Evolutionary conservation across 129 eudicot genomes (phyloP), one percentile per base, ranked within the genome.

Genomic region (Chrysanthemum seticuspe): DNA sequence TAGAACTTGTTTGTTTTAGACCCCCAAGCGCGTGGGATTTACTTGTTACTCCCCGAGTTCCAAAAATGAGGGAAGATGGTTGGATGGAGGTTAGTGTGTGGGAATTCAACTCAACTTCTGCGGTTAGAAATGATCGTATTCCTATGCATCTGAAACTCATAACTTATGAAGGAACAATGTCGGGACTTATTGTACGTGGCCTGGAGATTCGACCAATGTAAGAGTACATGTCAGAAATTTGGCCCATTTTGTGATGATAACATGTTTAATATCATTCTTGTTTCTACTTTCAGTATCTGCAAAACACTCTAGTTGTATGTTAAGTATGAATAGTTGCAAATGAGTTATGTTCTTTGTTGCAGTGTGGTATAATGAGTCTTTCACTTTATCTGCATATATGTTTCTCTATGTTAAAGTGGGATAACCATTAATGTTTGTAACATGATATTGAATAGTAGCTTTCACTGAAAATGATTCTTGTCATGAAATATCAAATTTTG

Each of bases 71-170:
- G 76, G 57, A 45, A 58, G 68, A 70, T 55, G 74, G 74, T 13
- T 72, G 67, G 76, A 59, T 72, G 76, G 76, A 72, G 67, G 68
- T 72, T 13, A 58, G 3, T 9, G 76, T 72, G 10, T 54, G 59
- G 59, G 14, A 54, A 5, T 54, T 54, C 3, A 54, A 54, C 21
- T 54, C 59, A 54, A 54, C 3, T n/a, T 54, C 59, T 15, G 3
- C 14, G 2, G 10, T 3, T 54, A 54, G 59, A 54, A 15, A 6
- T 5, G 59, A n/a, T 54, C 3, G 2, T n/a, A n/a, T 54, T n/a
- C 59, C 59, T 54, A n/a, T 15, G 23, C 6, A 54, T 54, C 8
- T 54, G 21, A 54, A 54, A 54, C 10, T 54, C 3, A 54, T 54
- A 54, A 54, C 59, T 16, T 54, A 54, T 4, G 59, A 6, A 54